phyloP scores from a whole-genome alignment of 495 filamentous ascomycete genomes.

The Lepraria neglecta region DNA sequence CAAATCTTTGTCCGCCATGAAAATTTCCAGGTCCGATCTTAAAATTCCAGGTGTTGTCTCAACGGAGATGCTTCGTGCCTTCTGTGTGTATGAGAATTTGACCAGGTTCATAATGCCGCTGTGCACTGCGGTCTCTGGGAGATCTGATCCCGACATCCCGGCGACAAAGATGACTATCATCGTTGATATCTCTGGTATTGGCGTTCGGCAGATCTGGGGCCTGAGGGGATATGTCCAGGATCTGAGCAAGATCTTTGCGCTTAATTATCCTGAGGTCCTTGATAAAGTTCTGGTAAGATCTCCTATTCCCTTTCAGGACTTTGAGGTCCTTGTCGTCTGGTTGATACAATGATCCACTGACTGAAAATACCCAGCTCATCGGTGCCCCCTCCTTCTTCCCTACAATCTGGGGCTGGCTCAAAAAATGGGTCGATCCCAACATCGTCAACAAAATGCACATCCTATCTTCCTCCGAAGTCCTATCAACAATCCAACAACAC shows the following conservation, averaged over 20 bases:
- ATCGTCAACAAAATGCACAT: too few relatives aligned
- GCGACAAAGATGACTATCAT: slow-evolving; percentile 80
- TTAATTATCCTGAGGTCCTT: slow-evolving; percentile 84
- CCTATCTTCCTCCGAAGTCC: slow-evolving; percentile 34
- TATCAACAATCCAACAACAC: slow-evolving; percentile 66
- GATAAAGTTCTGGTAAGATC: slow-evolving; percentile 70
- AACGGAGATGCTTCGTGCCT: slow-evolving; percentile 57
- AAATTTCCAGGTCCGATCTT: slow-evolving; percentile 40
- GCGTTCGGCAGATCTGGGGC: slow-evolving; percentile 87
- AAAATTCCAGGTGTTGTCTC: slow-evolving; percentile 9
- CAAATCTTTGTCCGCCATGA: slow-evolving; percentile 54
- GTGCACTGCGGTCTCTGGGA: slow-evolving; percentile 61
- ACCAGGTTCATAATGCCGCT: slow-evolving; percentile 76
- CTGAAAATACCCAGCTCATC: too few relatives aligned
- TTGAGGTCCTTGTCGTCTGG: slow-evolving; percentile 36
- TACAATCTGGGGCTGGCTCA: too few relatives aligned
- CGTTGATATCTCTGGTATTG: slow-evolving; percentile 75
- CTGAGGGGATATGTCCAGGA: slow-evolving; percentile 86
- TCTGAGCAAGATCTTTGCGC: slow-evolving; percentile 71
- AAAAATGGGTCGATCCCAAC: too few relatives aligned
- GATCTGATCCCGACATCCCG: slow-evolving; percentile 63
- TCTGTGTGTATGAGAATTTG: slow-evolving; percentile 81
- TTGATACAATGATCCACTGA: too few relatives aligned
- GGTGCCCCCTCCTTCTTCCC: too few relatives aligned
- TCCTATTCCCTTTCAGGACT: slow-evolving; percentile 42